Base-by-base conservation (phyloP, 805 yeast species). In the Wickerhamomyces bovis region DNA sequence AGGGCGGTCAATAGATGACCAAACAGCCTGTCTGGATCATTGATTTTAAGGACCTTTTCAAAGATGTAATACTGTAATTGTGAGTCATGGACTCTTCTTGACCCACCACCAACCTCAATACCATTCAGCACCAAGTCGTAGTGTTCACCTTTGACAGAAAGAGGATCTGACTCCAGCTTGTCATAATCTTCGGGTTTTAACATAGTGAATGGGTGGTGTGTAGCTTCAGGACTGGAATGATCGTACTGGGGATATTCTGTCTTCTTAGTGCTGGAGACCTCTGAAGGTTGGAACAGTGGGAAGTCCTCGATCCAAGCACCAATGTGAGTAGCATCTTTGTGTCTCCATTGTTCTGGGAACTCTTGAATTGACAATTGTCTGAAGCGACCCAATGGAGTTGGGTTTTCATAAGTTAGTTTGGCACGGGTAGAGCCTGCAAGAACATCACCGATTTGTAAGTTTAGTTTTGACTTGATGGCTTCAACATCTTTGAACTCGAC, bases 201-300 rank as follows among this genome's bases (percentile, higher is more conserved):
- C 98, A 94, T 94, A 0, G 99, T 94, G 68, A 94, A 94, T 5
- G 99, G 99, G 62, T 94, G 99, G 61, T 94, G 99, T 0, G 97
- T 90, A 0, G 98, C 78, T 36, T 75, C 80, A 42, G 72, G 73
- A 10, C 61, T 55, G 1, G 55, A 45, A 35, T 52, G 61, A 56
- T 79, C 76, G 60, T 89, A 92, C 2, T 42, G 52, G 2, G 97
- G 97, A 55, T 78, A 88, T 2, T 64, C 72, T 2, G 44, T 45
- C 11, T 53, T 60, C 7, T 47, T 56, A 4, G 44, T 41, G 0
- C 51, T 36, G 9, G 54, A 60, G 1, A 55, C 42, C 52, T 83
- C 90, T 6, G 66, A 60, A 0, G 99, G 99, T 48, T 83, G 83
- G 65, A 94, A 94, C 12, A 94, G 69, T 1, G 99, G 99, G 69